Evolutionary conservation across 805 yeast genomes (phyloP), one percentile per base, ranked within the genome.

Genomic region (Metschnikowia aberdeeniae): DNA sequence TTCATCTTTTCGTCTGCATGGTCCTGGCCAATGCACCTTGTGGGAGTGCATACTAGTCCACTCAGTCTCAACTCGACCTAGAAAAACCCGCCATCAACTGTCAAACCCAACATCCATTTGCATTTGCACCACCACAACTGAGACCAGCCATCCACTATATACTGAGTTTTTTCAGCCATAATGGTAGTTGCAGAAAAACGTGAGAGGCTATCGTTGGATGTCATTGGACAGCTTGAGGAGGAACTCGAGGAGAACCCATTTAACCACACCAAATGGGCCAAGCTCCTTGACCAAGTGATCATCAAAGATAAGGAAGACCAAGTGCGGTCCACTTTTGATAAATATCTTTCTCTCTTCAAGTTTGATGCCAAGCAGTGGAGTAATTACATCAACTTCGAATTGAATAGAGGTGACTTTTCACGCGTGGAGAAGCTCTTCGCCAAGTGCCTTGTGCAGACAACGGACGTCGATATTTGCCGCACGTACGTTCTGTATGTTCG

Each of bases 401-500:
- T 83, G 46, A 75, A 73, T 39, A 70, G 84, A 52, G 84, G 82
- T 41, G 90, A 86, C 52, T 80, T 80, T 57, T 73, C 76, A 30
- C 70, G 67, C 40, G 93, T 82, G 13, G 95, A 86, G 57, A 69
- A 72, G 36, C 62, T 88, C 17, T 84, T 89, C 55, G 72, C 79
- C 6, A 70, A 82, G 42, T 80, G 88, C 57, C 72, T 90, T 35
- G 75, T 82, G 2, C 71, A 73, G 28, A 75, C 82, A 14, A 79
- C 77, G 42, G 81, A 84, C 54, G 81, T 89, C 24, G 76, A 77
- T 20, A 64, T 92, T 22, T 92, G 95, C 84, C 72, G 80, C 44
- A 66, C 77, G n/a, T 92, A 92, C 62, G 76, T 93, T 26, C 78
- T 77, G 37, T 88, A 86, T 61, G 88, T 90, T 26, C 80, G 90